These are phyloP conservation scores for Bocquillonia castaneifolia DNA, from an alignment of 441 rosid genomes.

Conservation along the genomic window DNA sequence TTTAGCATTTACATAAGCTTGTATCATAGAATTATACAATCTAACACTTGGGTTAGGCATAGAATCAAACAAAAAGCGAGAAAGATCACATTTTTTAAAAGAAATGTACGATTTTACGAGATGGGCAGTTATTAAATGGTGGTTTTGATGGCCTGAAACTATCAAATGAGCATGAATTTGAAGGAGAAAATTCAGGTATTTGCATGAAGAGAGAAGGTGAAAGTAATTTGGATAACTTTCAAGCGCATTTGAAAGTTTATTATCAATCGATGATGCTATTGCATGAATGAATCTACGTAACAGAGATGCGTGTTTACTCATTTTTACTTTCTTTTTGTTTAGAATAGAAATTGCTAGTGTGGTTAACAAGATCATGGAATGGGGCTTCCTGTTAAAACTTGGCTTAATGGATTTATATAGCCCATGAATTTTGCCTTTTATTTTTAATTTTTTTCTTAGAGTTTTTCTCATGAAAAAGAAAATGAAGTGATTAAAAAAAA, in stretches of 20 bases:
- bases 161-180: slow-evolving; percentile 56
- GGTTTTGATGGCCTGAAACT: slow-evolving; percentile 48
- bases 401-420: no score
- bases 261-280: background rate
- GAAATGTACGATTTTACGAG: slow-evolving; percentile 39
- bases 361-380: no score
- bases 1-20: slow-evolving; percentile 40
- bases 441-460: no score
- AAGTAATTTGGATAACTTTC: slow-evolving; percentile 5
- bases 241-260: slow-evolving; percentile 8
- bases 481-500: no score
- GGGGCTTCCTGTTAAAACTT: no score
- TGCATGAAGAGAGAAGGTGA: slow-evolving; percentile 39
- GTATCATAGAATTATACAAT: slow-evolving; percentile 53
- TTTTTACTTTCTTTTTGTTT: background rate
- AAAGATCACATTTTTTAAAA: slow-evolving; percentile 38
- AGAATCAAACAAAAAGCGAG: slow-evolving; percentile 44
- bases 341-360: no score
- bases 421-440: no score
- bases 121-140: slow-evolving; percentile 45
- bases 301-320: slow-evolving; percentile 7
- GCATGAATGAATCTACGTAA: slow-evolving; percentile 17
- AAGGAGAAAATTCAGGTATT: slow-evolving; percentile 42
- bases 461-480: no score
- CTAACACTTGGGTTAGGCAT: slow-evolving; percentile 50